Evolutionary conservation across 768 basidiomycete species (phyloP).

Genomic region (Tricholoma matsutake): DNA sequence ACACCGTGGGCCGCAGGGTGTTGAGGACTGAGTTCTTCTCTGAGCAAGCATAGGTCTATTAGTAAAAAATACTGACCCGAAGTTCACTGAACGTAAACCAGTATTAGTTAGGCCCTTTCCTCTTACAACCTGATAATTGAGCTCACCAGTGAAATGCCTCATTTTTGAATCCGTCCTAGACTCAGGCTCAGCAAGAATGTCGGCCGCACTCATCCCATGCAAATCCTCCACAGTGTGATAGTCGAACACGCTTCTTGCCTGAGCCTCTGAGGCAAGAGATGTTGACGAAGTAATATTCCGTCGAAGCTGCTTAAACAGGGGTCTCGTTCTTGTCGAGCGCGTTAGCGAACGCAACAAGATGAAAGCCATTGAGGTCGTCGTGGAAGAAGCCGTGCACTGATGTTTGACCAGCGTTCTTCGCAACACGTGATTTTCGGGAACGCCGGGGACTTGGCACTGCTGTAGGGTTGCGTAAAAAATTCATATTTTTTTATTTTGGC

Average conservation of each 20-base stretch:
- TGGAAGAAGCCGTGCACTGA: too few relatives aligned
- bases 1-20: constrained; percentile 99
- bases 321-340: constrained; percentile 35
- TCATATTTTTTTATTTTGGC: too few relatives aligned
- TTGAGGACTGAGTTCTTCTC: constrained; percentile 62
- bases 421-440: too few relatives aligned
- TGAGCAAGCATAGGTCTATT: neutral
- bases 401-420: too few relatives aligned
- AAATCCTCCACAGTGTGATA: constrained; percentile 82
- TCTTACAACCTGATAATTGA: neutral
- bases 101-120: constrained; percentile 5
- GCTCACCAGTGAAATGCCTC: constrained; percentile 90
- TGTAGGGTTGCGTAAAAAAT: too few relatives aligned
- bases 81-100: constrained; percentile 66
- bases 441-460: too few relatives aligned
- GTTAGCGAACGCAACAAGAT: constrained; percentile 62
- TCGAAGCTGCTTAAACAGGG: constrained; percentile 26
- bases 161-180: constrained; percentile 73
- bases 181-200: constrained; percentile 77
- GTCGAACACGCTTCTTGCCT: constrained; percentile 50
- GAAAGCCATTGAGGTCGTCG: constrained; percentile 51
- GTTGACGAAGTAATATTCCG: constrained; percentile 39
- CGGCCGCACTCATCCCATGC: constrained; percentile 72
- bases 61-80: constrained; percentile 60
- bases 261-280: constrained; percentile 24